phyloP scores from a whole-genome alignment of 2,329 filamentous ascomycete genomes.

The Colletotrichum incanum region DNA sequence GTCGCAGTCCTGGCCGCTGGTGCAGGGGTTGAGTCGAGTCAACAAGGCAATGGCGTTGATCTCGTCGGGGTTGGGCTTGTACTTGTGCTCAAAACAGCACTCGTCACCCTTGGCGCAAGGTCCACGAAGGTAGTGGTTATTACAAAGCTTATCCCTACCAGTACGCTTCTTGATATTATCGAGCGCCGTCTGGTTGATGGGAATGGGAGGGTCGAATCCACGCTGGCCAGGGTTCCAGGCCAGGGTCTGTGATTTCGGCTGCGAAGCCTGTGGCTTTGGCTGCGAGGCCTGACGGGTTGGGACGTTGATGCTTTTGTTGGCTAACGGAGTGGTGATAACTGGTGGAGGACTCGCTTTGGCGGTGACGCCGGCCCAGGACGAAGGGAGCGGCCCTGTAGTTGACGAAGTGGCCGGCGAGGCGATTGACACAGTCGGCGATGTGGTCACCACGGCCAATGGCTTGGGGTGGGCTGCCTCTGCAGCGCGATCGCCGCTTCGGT shows the following conservation, averaged over 20 bases:
- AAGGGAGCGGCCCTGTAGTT: slow-evolving; percentile 35
- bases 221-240: slow-evolving; percentile 69
- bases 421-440: slow-evolving; percentile 48
- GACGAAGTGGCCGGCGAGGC: slow-evolving; percentile 46
- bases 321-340: slow-evolving; percentile 59
- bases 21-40: slow-evolving; percentile 72
- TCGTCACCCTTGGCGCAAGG: slow-evolving; percentile 69
- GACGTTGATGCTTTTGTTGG: slow-evolving; percentile 50
- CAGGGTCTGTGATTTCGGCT: slow-evolving; percentile 49
- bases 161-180: slow-evolving; percentile 71
- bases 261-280: slow-evolving; percentile 1
- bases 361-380: slow-evolving; percentile 61
- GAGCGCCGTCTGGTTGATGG: slow-evolving; percentile 61
- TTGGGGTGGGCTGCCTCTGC: slow-evolving; percentile 30
- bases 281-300: slow-evolving; percentile 21
- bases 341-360: slow-evolving; percentile 61
- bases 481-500: slow-evolving; percentile 50
- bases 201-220: slow-evolving; percentile 69
- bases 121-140: slow-evolving; percentile 73
- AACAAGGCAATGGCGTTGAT: slow-evolving; percentile 70
- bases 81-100: slow-evolving; percentile 72
- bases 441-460: slow-evolving; percentile 41
- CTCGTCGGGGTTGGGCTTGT: slow-evolving; percentile 69
- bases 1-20: slow-evolving; percentile 71
- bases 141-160: slow-evolving; percentile 72